Evolutionary conservation across 176 grass and related monocot genomes (phyloP).

Genomic region (Eremochloa ophiuroides): DNA sequence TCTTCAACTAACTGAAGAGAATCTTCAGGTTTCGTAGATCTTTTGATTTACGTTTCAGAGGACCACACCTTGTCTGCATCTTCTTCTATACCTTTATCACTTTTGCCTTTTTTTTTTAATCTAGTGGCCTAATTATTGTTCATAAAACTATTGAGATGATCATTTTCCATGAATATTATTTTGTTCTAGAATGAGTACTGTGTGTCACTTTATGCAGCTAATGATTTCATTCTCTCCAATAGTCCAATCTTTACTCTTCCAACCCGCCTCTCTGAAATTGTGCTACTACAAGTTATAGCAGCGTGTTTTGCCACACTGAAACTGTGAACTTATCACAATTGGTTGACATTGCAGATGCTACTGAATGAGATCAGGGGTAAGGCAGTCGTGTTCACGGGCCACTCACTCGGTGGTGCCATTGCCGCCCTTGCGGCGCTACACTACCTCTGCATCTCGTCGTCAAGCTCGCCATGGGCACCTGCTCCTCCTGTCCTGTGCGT

Average conservation of each 20-base stretch:
- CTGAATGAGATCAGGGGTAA: slow-evolving; percentile 68
- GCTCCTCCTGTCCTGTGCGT: slow-evolving; percentile 58
- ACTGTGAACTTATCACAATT: not conserved
- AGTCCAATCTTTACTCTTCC: not conserved
- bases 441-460: slow-evolving; percentile 63
- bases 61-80: not conserved
- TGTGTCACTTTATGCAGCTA: slow-evolving; percentile 1
- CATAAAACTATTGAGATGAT: not conserved
- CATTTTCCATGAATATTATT: not conserved
- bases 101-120: not conserved
- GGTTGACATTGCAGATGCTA: slow-evolving; percentile 49
- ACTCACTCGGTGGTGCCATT: slow-evolving; percentile 70
- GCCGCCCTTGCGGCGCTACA: slow-evolving; percentile 63
- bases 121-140: not conserved
- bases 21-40: not conserved
- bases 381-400: slow-evolving; percentile 79
- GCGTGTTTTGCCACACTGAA: not conserved
- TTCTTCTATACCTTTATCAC: not conserved
- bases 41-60: slow-evolving; percentile 4
- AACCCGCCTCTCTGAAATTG: not conserved
- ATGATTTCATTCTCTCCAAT: not conserved
- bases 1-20: not conserved
- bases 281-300: not conserved
- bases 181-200: not conserved
- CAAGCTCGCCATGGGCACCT: slow-evolving; percentile 25